A percentile compares a stretch with the other conserved stretches of the same genome.
phyloP scores from a whole-genome alignment of 2,329 filamentous ascomycete genomes.

The Fusarium citri region DNA sequence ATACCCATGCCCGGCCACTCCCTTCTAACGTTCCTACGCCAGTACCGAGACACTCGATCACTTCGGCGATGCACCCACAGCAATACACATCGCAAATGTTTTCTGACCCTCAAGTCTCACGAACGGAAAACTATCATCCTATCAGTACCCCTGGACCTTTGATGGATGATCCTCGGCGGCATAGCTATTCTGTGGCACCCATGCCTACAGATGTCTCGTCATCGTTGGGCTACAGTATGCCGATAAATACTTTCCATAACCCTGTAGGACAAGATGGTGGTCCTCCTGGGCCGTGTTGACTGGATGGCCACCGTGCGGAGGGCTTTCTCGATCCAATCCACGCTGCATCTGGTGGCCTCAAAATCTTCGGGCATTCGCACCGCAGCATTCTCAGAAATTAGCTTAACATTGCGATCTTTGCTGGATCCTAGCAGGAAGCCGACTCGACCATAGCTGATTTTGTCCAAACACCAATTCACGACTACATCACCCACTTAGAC shows the following conservation, averaged over 20 bases:
- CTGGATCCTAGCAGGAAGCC: not conserved
- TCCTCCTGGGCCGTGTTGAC: slow-evolving; percentile 43
- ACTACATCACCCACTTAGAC: not conserved
- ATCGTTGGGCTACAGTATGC: slow-evolving; percentile 42
- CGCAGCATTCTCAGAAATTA: not conserved
- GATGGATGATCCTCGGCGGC: slow-evolving; percentile 43
- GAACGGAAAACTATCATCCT: slow-evolving; percentile 38
- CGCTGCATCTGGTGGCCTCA: slow-evolving; percentile 1
- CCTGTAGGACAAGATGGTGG: slow-evolving; percentile 33
- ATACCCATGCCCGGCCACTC: slow-evolving; percentile 39
- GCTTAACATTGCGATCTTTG: not conserved
- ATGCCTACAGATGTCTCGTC: slow-evolving; percentile 38
- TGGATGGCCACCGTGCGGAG: slow-evolving; percentile 13
- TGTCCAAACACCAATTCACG: not conserved
- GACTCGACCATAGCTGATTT: not conserved
- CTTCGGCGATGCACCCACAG: slow-evolving; percentile 40
- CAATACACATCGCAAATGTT: slow-evolving; percentile 42
- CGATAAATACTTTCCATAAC: slow-evolving; percentile 43
- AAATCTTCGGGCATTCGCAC: not conserved
- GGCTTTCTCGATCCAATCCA: slow-evolving; percentile 10
- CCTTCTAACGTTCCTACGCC: slow-evolving; percentile 39
- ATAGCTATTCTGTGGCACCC: slow-evolving; percentile 41
- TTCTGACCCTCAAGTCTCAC: slow-evolving; percentile 33
- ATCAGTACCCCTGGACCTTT: slow-evolving; percentile 38
- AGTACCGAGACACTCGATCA: slow-evolving; percentile 39